Evolutionary conservation across 805 yeast genomes (phyloP).

Genomic region (Torulaspora microellipsoides): DNA sequence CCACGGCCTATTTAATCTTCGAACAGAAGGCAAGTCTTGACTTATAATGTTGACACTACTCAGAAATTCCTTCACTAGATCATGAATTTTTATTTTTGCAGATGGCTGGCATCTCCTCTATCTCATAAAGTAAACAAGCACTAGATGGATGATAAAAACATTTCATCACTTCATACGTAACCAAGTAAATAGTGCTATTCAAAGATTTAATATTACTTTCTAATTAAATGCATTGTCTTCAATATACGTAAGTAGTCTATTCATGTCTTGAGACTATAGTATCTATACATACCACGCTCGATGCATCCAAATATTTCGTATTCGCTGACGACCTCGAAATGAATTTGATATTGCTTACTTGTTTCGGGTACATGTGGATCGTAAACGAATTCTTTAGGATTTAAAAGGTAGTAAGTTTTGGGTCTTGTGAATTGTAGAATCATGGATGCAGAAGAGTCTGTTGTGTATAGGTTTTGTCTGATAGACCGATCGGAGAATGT

Average conservation of each 20-base stretch:
- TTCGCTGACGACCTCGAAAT: constrained; percentile 32
- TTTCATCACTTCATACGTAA: no score
- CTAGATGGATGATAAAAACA: no score
- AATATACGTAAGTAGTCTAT: no score
- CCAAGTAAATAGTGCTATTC: no score
- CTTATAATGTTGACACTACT: no score
- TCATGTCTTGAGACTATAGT: constrained; percentile 35
- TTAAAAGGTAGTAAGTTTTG: constrained; percentile 16
- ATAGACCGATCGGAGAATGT: constrained; percentile 7
- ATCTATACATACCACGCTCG: constrained; percentile 44
- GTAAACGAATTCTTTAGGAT: constrained; percentile 27
- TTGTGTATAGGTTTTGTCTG: constrained; percentile 1
- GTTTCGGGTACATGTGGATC: constrained; percentile 26
- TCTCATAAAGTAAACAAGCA: no score
- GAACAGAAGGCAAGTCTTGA: neutral
- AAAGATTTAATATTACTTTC: no score
- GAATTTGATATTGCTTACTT: constrained; percentile 25
- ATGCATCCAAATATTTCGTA: constrained; percentile 40
- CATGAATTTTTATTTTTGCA: neutral
- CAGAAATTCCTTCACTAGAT: neutral
- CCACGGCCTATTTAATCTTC: neutral
- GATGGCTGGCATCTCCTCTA: neutral
- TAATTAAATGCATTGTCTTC: no score
- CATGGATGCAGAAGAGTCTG: constrained; percentile 9
- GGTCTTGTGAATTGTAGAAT: constrained; percentile 7